These are phyloP conservation scores for Pseudogymnoascus sp. DNA, from an alignment of 2,329 filamentous ascomycete species.

Conservation along the genomic window DNA sequence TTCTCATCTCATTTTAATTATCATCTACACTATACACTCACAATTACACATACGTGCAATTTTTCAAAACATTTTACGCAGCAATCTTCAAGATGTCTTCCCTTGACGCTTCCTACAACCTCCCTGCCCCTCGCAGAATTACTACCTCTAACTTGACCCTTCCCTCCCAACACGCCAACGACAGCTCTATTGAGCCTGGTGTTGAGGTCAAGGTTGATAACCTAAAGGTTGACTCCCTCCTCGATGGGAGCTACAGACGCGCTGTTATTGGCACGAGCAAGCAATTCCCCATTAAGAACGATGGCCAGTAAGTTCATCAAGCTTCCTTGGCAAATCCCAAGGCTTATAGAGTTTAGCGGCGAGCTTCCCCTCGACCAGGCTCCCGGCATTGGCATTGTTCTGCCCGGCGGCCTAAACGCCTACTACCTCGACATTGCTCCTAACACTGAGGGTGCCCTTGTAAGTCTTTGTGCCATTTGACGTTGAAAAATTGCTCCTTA, in stretches of 20 bases:
- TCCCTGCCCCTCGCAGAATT: slow-evolving; percentile 24
- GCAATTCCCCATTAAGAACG: slow-evolving; percentile 24
- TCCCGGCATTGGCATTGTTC: slow-evolving; percentile 28
- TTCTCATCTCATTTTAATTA: neutral
- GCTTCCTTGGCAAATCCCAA: slow-evolving; percentile 9
- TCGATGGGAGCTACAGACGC: slow-evolving; percentile 18
- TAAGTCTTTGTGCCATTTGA: slow-evolving; percentile 15
- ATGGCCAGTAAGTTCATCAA: slow-evolving; percentile 23
- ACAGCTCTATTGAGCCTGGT: slow-evolving; percentile 19
- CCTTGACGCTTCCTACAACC: neutral
- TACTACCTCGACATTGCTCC: slow-evolving; percentile 29
- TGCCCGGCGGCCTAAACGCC: slow-evolving; percentile 28
- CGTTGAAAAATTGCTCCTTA: neutral
- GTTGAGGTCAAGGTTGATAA: slow-evolving; percentile 25
- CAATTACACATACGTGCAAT: neutral
- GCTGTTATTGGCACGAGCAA: slow-evolving; percentile 23
- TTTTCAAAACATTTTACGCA: neutral
- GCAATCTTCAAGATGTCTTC: neutral
- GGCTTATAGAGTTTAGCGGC: slow-evolving; percentile 17
- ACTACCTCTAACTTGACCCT: slow-evolving; percentile 24
- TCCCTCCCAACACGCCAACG: slow-evolving; percentile 12
- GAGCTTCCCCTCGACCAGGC: slow-evolving; percentile 23
- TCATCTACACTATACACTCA: neutral
- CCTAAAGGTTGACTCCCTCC: slow-evolving; percentile 20
- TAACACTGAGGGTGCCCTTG: slow-evolving; percentile 25